Percentiles rank a stretch among this genome's conserved stretches.
Evolutionary conservation across 768 basidiomycete genomes (phyloP).

Genomic region (Mrakia blollopis): DNA sequence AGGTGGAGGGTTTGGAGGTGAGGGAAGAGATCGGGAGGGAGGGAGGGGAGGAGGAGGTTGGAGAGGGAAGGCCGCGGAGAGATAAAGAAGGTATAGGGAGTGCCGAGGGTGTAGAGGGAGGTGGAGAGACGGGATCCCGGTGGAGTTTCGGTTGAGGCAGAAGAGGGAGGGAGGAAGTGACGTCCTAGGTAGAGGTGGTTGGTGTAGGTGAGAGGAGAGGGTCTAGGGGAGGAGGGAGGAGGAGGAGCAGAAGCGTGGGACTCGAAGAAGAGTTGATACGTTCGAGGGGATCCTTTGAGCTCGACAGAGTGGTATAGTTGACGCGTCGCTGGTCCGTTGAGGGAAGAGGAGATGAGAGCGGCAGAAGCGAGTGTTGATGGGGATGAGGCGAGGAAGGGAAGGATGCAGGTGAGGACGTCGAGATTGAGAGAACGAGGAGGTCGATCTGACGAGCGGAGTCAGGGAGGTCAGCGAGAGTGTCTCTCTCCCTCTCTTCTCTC

Average conservation of each 20-base stretch:
- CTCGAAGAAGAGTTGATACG: conserved; percentile 5
- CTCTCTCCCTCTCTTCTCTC: background rate
- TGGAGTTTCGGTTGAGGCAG: background rate
- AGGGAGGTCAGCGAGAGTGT: background rate
- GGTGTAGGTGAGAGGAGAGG: background rate
- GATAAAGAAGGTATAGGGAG: background rate
- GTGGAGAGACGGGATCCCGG: background rate
- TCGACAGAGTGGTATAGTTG: background rate
- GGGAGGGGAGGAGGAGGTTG: conserved; percentile 2
- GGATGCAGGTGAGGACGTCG: background rate
- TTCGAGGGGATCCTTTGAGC: background rate
- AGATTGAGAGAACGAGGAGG: background rate
- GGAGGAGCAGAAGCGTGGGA: background rate
- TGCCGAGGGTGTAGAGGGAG: background rate
- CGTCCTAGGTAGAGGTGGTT: background rate
- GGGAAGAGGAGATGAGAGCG: background rate
- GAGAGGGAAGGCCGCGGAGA: background rate
- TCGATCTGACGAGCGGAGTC: background rate
- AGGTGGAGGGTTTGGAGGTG: background rate
- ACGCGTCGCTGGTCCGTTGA: background rate
- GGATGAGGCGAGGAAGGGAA: background rate
- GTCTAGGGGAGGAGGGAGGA: background rate
- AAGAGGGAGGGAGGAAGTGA: background rate
- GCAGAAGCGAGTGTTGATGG: background rate
- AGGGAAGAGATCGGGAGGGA: conserved; percentile 2